Evolutionary conservation across 177 flowering plant genomes (phyloP), one percentile per base, ranked within the genome.

Genomic region (Vitis hybrid): DNA sequence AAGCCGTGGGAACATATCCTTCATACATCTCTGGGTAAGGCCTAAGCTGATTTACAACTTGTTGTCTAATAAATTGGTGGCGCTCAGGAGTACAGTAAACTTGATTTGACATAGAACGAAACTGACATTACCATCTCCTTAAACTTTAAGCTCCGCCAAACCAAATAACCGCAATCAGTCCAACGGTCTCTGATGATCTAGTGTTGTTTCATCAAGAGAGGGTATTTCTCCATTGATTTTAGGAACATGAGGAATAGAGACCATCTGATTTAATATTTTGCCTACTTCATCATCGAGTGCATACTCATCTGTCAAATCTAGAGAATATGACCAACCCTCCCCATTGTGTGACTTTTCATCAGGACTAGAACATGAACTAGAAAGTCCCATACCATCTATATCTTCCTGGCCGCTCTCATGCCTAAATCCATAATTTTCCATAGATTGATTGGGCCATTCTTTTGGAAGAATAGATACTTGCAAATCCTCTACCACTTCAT

Each of bases 171-270:
- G 91, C 83, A 92, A 77, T 75, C 98, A 88, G 74, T 91, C 90
- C 27, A 91, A 78, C 59, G 91, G 83, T 78, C 97, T 86, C 76
- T 91, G 95, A 78, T 91, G 97, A 84, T 91, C 98, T 66, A 88
- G 82, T 64, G 86, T 87, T 71, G 88, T 95, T 82, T 90, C 95
- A 80, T 93, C 95, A 55, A 86, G 62, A 15, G 98, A 90, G 11
- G 98, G 98, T 72, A 93, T 93, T 72, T 93, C 98, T 54, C 97
- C 97, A 83, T 93, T 93, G 62, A 86, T 91, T 81, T 74, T 87
- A 67, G 98, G 97, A 76, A 91, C 84, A 77, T 93, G 98, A 65
- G 97, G 97, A 77, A 90, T 70, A 55, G 93, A 80, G 74, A 85
- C 80, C 95, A 92, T 90, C 79, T 89, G 92, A 77, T 86, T 86